phyloP scores from a whole-genome alignment of 352 stramenopile species.

The Phytopythium mirpurense region DNA sequence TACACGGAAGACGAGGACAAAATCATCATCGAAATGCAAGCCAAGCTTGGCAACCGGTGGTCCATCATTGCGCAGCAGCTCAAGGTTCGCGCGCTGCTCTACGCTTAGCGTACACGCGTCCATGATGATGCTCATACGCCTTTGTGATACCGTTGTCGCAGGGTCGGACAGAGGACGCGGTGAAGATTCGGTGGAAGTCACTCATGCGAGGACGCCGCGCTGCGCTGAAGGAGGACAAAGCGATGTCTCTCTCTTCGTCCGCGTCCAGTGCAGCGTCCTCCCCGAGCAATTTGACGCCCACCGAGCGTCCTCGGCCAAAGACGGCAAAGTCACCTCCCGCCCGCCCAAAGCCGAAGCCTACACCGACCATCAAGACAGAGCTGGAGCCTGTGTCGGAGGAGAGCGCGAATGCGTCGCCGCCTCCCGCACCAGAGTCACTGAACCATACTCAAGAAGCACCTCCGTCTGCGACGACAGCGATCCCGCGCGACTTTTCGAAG shows the following conservation, averaged over 20 bases:
- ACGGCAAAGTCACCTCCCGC: slow-evolving; percentile 28
- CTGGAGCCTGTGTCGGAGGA: slow-evolving; percentile 13
- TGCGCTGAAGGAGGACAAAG: slow-evolving; percentile 65
- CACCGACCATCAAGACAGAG: slow-evolving; percentile 16
- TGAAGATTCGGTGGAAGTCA: slow-evolving; percentile 94
- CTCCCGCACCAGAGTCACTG: background rate
- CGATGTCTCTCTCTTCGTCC: slow-evolving; percentile 8
- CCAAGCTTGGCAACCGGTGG: slow-evolving; percentile 90
- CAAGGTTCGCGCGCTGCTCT: slow-evolving; percentile 32
- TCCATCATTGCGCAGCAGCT: slow-evolving; percentile 91
- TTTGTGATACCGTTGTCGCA: slow-evolving; percentile 10
- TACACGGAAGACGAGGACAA: slow-evolving; percentile 91
- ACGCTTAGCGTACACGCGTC: background rate
- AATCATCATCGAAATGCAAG: slow-evolving; percentile 91
- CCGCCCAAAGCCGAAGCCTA: slow-evolving; percentile 16
- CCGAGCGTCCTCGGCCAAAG: slow-evolving; percentile 31
- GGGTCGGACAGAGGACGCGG: slow-evolving; percentile 89
- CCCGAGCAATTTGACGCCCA: slow-evolving; percentile 8
- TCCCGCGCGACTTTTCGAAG: slow-evolving; percentile 21
- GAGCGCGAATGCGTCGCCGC: slow-evolving; percentile 2
- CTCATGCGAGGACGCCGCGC: slow-evolving; percentile 76
- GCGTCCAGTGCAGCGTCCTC: slow-evolving; percentile 4
- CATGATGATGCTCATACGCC: background rate
- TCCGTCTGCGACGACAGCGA: slow-evolving; percentile 6
- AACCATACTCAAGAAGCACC: slow-evolving; percentile 6